Evolutionary conservation across 495 filamentous ascomycete species (phyloP), one percentile per base, ranked within the genome.

Genomic region (Annulohypoxylon nitens): DNA sequence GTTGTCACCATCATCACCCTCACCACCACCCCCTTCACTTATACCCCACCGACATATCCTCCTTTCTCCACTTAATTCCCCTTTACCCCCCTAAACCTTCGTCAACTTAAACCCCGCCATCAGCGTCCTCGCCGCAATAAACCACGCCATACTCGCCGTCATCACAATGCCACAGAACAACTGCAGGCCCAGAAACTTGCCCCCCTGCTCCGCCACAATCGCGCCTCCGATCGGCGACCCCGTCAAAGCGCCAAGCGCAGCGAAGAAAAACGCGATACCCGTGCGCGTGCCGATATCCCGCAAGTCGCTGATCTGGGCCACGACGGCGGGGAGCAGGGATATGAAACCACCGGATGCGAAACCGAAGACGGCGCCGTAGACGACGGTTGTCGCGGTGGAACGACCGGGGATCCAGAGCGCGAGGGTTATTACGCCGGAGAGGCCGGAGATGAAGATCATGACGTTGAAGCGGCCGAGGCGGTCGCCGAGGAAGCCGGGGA

Each of bases 201-300:
- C 90, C 72, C 86, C 23, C 63, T 90, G 82, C 14, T 81, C 78
- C 2, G 75, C 75, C 1, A 93, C 81, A 45, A 96, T 82, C 0
- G 89, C 90, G 9, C 93, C 92, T 4, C 88, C 92, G 76, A 95
- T 93, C 0, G 93, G 93, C 41, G 84, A 88, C 3, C 91, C 91
- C 0, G 87, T 90, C 61, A 96, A 78, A 0, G 88, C 90, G 25
- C 89, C 93, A 58, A 94, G 77, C 3, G 87, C 85, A 12, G 89
- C 82, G 34, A 89, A 79, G 30, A 88, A 85, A 75, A 94, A 93
- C 62, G 89, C 79, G 0, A 87, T 86, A 3, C 93, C 93, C n/a
- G 83, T 91, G 20, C 93, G 85, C 0, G 92, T 83, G 3, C 93
- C 93, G 12, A 96, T 92, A 75, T 94, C 83, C 7, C 90, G 83